A percentile compares a stretch with the other conserved stretches of the same genome.
Evolutionary conservation across 2,329 filamentous ascomycete species (phyloP).

Genomic region (Juglanconis juglandina): DNA sequence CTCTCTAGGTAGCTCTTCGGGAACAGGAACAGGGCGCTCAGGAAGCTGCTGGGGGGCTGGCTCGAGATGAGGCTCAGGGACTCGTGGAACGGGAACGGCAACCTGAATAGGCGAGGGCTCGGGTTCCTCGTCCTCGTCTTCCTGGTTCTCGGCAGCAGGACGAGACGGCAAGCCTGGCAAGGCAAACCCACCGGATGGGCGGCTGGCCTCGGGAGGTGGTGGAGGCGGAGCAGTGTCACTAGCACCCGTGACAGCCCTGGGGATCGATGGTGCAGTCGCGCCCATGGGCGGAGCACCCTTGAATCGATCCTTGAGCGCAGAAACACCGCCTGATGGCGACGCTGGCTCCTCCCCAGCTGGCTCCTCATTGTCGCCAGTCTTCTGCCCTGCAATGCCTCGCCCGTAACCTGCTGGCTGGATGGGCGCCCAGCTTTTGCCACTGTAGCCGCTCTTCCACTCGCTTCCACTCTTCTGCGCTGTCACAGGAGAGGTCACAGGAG

Average conservation of each 20-base stretch:
- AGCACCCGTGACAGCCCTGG: constrained; percentile 36
- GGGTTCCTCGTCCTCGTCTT: constrained; percentile 49
- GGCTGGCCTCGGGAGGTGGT: constrained; percentile 60
- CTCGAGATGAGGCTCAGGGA: constrained; percentile 50
- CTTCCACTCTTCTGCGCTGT: constrained; percentile 68
- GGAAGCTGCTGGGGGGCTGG: constrained; percentile 47
- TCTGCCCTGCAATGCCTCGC: constrained; percentile 59
- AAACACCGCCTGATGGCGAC: constrained; percentile 62
- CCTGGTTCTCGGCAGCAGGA: constrained; percentile 51
- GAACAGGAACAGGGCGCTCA: constrained; percentile 59
- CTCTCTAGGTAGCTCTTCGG: constrained; percentile 60
- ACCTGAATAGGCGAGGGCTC: constrained; percentile 75
- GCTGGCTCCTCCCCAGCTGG: constrained; percentile 49
- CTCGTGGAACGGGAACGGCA: constrained; percentile 77
- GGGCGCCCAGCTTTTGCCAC: constrained; percentile 83
- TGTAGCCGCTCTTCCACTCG: constrained; percentile 89
- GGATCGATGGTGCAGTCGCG: constrained; percentile 34
- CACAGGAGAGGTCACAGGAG: constrained; percentile 50
- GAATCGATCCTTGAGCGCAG: constrained; percentile 78
- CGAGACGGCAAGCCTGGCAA: constrained; percentile 72
- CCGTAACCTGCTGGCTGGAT: constrained; percentile 73
- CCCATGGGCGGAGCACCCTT: constrained; percentile 72
- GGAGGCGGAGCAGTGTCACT: constrained; percentile 51
- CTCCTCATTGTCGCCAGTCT: constrained; percentile 54
- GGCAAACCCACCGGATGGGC: constrained; percentile 72